Evolutionary conservation across 306 rosid species (phyloP).

Genomic region (Oemleria cerasiformis): DNA sequence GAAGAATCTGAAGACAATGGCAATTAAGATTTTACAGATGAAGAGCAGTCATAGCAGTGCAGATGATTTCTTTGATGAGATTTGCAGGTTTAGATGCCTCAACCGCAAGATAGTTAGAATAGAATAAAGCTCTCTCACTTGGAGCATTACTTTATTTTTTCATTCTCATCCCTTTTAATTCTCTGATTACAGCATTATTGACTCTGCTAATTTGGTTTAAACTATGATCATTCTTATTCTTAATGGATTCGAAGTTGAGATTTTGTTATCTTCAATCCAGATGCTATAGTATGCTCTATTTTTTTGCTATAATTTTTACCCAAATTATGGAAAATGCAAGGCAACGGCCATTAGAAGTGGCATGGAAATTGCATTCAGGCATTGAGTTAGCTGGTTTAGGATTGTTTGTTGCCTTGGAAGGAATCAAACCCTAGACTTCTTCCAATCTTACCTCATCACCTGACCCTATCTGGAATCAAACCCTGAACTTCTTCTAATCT

Average conservation of each 20-base stretch:
- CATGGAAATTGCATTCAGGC: not conserved
- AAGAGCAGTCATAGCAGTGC: constrained; percentile 82
- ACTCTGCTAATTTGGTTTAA: constrained; percentile 24
- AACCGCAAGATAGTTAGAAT: constrained; percentile 65
- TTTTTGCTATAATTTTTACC: not conserved
- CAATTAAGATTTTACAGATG: constrained; percentile 86
- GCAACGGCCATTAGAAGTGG: not conserved
- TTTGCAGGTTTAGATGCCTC: constrained; percentile 69
- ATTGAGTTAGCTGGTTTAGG: too few relatives aligned
- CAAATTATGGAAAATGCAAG: not conserved
- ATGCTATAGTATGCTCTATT: not conserved
- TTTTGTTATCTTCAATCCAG: constrained; percentile 15
- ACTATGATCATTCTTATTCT: constrained; percentile 4
- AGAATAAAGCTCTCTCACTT: constrained; percentile 35
- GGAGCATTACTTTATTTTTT: constrained; percentile 2
- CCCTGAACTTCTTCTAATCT: too few relatives aligned
- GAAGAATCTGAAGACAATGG: constrained; percentile 62
- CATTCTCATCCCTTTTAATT: constrained; percentile 24
- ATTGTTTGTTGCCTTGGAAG: too few relatives aligned
- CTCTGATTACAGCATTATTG: constrained; percentile 28
- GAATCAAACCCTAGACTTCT: too few relatives aligned
- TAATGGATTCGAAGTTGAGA: not conserved
- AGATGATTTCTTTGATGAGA: constrained; percentile 91
- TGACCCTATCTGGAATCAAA: too few relatives aligned
- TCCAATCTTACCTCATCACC: too few relatives aligned